Conservation (phyloP, 495 filamentous ascomycete genomes). For the Friedmanniomyces endolithicus region DNA sequence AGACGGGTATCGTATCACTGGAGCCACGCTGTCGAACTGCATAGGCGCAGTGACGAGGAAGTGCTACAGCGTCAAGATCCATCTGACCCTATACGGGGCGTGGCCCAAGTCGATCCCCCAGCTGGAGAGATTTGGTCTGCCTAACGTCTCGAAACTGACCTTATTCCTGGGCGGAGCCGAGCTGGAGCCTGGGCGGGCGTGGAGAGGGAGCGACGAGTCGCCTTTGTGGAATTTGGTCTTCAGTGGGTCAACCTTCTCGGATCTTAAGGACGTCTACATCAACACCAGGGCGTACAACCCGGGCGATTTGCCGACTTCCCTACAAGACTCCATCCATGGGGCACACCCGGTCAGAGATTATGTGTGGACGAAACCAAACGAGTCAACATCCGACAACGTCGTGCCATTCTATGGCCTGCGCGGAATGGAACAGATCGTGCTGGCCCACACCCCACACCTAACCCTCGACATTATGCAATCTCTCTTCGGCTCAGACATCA, state of each 20-base stretch:
- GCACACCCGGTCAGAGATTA: neutral
- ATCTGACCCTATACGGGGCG: neutral
- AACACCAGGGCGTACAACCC: neutral
- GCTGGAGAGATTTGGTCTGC: constrained; percentile 2
- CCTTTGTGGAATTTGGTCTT: neutral
- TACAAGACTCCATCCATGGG: neutral
- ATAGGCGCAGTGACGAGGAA: constrained; percentile 1
- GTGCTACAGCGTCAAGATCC: constrained; percentile 4
- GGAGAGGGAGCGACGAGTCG: neutral
- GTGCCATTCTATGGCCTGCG: constrained; percentile 5
- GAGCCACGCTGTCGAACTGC: constrained; percentile 5
- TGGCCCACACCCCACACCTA: neutral
- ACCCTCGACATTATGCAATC: neutral
- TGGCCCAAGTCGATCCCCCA: neutral
- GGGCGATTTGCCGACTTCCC: neutral
- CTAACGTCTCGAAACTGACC: constrained; percentile 1
- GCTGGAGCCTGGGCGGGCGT: neutral
- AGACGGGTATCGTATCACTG: constrained; percentile 2
- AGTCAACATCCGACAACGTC: neutral
- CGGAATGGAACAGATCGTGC: constrained; percentile 1
- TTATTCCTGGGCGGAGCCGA: neutral
- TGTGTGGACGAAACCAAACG: neutral
- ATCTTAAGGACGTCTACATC: neutral
- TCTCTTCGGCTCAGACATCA: constrained; percentile 5
- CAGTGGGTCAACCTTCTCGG: neutral